Percentiles rank a stretch among this genome's conserved stretches.
phyloP scores from a whole-genome alignment of 2,329 filamentous ascomycete species.

The Colletotrichum liriopes region DNA sequence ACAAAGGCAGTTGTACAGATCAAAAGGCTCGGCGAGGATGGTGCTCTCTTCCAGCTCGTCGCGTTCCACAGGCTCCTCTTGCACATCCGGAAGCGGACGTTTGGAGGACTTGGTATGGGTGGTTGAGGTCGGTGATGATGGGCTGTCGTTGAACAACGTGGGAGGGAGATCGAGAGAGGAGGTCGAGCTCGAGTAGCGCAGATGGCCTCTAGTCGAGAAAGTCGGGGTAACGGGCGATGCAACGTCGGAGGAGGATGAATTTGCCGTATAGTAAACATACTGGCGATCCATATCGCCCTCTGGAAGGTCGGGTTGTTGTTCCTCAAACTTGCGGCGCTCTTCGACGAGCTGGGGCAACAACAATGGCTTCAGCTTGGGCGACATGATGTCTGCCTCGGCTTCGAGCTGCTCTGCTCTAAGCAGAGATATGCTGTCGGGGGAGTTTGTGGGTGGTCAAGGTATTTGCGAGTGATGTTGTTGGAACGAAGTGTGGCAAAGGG shows the following conservation, averaged over 20 bases:
- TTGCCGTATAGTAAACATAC: conserved; percentile 62
- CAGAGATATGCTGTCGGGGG: not conserved
- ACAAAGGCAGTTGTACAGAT: conserved; percentile 81
- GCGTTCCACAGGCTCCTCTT: conserved; percentile 84
- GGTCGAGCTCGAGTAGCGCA: conserved; percentile 79
- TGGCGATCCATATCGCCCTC: conserved; percentile 54
- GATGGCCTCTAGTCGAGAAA: conserved; percentile 76
- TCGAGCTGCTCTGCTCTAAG: conserved; percentile 18
- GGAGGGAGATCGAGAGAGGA: conserved; percentile 81
- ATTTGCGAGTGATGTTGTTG: conserved; percentile 5
- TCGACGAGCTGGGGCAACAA: conserved; percentile 69
- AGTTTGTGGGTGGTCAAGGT: not conserved
- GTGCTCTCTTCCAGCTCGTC: conserved; percentile 69
- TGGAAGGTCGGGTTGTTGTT: conserved; percentile 47
- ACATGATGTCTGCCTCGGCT: conserved; percentile 53
- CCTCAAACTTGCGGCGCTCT: conserved; percentile 62
- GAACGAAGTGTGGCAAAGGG: conserved; percentile 13
- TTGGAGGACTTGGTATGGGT: conserved; percentile 70
- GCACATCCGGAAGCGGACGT: conserved; percentile 82
- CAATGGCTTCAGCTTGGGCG: conserved; percentile 67
- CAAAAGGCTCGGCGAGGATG: conserved; percentile 60
- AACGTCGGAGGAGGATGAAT: conserved; percentile 76
- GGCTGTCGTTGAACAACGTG: conserved; percentile 61
- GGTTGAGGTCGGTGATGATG: conserved; percentile 66
- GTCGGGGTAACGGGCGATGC: conserved; percentile 81